Base-by-base conservation (phyloP, 176 grass and related monocot genomes). In the Carex parvula region DNA sequence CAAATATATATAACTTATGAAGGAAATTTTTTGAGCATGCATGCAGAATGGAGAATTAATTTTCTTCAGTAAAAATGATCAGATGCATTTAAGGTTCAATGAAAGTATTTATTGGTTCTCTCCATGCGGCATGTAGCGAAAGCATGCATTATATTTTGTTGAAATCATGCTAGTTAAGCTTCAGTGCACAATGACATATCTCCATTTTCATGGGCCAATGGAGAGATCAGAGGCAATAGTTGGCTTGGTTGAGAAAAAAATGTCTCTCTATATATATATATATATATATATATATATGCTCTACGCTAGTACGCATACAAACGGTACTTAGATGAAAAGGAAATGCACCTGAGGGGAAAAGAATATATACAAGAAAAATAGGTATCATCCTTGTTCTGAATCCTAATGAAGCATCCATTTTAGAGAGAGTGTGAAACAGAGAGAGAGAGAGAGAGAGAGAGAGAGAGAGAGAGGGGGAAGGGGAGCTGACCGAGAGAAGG, bases 301-400 rank as follows among this genome's bases (percentile, higher is more conserved):
- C 73, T 78, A 57, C 37, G 37, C 26, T 39, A 39, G 4, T 39
- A 39, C 26, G 22, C 52, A 78, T 57, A 15, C 26, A 78, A 18
- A 18, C 24, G 4, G 3, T 46, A 39, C 9, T 55, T n/a, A 3
- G 73, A 64, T 67, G 74, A 72, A 58, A 66, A 39, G 50, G 39
- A 46, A 64, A 55, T 57, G 66, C 87, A 97, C 94, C 94, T 92
- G 88, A 87, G n/a, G 30, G 81, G 46, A 94, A 66, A 44, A 87
- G 41, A 83, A 86, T 56, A 84, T 63, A 95, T 70, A 99, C 80
- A 21, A 95, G 46, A 10, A 83, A 79, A 15, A 73, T 60, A 16
- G 81, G 58, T 17, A 91, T n/a, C 53, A 63, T 55, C 21, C 56
- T 83, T 56, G 89, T 41, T 73, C 39, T 81, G 46, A 42, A 32